Conservation (phyloP, 2,329 filamentous ascomycete species). For the Colletotrichum melonis region DNA sequence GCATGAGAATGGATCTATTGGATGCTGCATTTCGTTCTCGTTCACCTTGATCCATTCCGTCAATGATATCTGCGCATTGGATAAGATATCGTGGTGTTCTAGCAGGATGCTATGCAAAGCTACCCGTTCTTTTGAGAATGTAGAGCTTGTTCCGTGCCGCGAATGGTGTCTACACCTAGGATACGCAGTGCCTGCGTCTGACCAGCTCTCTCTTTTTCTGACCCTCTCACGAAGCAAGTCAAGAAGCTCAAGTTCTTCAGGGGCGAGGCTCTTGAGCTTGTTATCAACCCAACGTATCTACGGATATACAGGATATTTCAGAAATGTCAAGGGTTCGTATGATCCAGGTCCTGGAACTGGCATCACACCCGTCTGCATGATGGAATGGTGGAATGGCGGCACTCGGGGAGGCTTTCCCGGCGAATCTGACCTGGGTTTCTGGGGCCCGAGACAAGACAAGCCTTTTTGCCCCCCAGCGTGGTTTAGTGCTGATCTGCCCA, state of each 20-base stretch:
- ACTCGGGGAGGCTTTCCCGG: not conserved
- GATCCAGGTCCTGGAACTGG: not conserved
- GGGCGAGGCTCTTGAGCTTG: too few species aligned
- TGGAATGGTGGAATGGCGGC: not conserved
- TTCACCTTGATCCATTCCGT: too few species aligned
- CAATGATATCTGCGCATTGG: too few species aligned
- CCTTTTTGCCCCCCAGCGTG: constrained; percentile 4
- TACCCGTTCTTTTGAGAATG: too few species aligned
- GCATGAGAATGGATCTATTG: not conserved
- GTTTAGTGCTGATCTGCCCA: constrained; percentile 17
- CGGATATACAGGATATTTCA: not conserved
- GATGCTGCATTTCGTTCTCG: not conserved
- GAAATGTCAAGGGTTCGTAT: not conserved
- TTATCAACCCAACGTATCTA: not conserved
- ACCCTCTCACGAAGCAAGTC: too few species aligned
- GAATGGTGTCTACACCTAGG: too few species aligned
- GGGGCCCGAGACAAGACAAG: not conserved
- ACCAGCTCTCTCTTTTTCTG: too few species aligned
- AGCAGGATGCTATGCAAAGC: too few species aligned
- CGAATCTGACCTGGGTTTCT: not conserved
- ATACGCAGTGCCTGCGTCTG: too few species aligned
- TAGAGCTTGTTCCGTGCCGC: too few species aligned
- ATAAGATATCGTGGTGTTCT: too few species aligned
- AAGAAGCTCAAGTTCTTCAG: too few species aligned
- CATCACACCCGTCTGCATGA: not conserved